Conservation (phyloP, 2,329 filamentous ascomycete genomes). For the Orbilia oligospora region DNA sequence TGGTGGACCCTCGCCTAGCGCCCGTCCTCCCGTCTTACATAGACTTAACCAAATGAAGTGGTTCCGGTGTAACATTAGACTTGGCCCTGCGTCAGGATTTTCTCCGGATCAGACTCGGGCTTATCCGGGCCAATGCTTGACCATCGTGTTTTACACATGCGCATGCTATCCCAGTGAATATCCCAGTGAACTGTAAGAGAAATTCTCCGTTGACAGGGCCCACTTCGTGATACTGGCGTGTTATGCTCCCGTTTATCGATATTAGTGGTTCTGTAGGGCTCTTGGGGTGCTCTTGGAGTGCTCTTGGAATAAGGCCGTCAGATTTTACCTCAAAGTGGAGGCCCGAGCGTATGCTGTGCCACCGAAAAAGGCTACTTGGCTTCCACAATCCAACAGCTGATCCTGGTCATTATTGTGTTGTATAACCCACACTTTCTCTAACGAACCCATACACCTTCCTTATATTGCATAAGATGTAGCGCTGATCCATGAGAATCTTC, state of each 20-base stretch:
- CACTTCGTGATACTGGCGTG: slow-evolving; percentile 29
- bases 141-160: slow-evolving; percentile 1
- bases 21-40: slow-evolving; percentile 28
- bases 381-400: slow-evolving; percentile 6
- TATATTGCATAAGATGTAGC: neutral
- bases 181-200: slow-evolving; percentile 3
- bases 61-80: neutral
- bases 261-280: slow-evolving; percentile 22
- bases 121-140: slow-evolving; percentile 19
- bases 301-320: slow-evolving; percentile 19
- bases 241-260: slow-evolving; percentile 11
- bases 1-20: slow-evolving; percentile 11
- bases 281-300: slow-evolving; percentile 8
- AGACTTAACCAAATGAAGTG: slow-evolving; percentile 9
- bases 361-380: slow-evolving; percentile 1
- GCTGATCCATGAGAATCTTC: neutral
- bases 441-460: neutral
- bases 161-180: no score
- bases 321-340: slow-evolving; percentile 5
- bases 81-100: slow-evolving; percentile 15
- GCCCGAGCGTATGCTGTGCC: slow-evolving; percentile 22
- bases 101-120: slow-evolving; percentile 21
- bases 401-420: slow-evolving; percentile 1
- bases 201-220: slow-evolving; percentile 17
- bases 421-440: neutral